A percentile compares a stretch with the other conserved stretches of the same genome.
Conservation (phyloP, 139 green algal species). For the Picochlorum costavermella region DNA sequence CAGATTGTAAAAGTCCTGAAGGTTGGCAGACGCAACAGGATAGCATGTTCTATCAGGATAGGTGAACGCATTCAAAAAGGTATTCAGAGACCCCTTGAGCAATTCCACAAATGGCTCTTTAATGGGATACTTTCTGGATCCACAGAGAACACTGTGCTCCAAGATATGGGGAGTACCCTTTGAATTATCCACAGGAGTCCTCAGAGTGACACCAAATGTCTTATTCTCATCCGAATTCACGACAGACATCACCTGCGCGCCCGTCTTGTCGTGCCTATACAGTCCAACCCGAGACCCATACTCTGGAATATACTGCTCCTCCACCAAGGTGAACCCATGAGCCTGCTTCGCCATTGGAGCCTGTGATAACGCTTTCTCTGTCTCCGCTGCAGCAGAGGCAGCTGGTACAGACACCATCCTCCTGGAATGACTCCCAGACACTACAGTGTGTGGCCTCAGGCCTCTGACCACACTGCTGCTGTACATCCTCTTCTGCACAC, state of each 20-base stretch:
- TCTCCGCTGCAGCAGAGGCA: not conserved
- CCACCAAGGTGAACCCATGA: conserved; percentile 74
- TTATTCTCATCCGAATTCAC: conserved; percentile 98
- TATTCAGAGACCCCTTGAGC: conserved; percentile 95
- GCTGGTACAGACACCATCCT: conserved; percentile 8
- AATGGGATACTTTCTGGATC: conserved; percentile 76
- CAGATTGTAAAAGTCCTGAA: conserved; percentile 98
- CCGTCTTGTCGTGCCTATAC: conserved; percentile 66
- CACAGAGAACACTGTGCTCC: conserved; percentile 95
- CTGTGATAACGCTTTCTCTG: not conserved
- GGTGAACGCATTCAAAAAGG: conserved; percentile 99
- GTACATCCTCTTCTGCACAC: too few species aligned
- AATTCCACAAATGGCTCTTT: conserved; percentile 97
- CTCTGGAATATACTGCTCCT: conserved; percentile 75
- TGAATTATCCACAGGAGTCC: conserved; percentile 81
- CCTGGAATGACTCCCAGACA: not conserved
- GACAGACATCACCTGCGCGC: conserved; percentile 91
- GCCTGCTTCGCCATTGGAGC: conserved; percentile 36
- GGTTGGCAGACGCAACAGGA: conserved; percentile 79
- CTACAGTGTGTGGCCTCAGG: too few species aligned
- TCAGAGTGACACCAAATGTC: conserved; percentile 92
- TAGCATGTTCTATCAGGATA: conserved; percentile 99
- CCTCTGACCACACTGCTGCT: too few species aligned
- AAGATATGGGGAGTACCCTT: conserved; percentile 96
- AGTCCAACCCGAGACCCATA: conserved; percentile 65